Evolutionary conservation across 192 early-diverging fungal species (phyloP).

Genomic region (Rhizoclosmatium globosum): DNA sequence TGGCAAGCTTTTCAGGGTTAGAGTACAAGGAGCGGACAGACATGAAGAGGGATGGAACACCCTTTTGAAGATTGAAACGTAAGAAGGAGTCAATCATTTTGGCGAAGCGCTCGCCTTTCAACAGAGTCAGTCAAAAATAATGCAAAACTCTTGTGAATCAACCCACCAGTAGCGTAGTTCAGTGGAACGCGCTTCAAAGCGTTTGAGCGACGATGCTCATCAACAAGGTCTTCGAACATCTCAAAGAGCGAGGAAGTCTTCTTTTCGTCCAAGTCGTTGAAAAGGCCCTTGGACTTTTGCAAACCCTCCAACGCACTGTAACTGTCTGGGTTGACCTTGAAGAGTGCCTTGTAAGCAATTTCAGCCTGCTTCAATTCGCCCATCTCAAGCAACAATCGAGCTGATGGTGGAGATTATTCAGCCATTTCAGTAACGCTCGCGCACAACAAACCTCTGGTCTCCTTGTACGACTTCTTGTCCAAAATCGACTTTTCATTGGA

Average conservation of each 20-base stretch:
- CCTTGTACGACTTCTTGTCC: slow-evolving; percentile 78
- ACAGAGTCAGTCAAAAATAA: not conserved
- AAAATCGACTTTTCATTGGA: slow-evolving; percentile 75
- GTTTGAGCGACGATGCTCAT: slow-evolving; percentile 84
- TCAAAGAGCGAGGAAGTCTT: slow-evolving; percentile 44
- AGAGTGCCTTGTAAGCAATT: slow-evolving; percentile 74
- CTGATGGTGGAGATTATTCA: slow-evolving; percentile 39
- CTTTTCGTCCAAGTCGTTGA: slow-evolving; percentile 38
- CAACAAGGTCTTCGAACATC: slow-evolving; percentile 58
- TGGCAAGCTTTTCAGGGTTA: slow-evolving; percentile 67
- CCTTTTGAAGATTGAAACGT: slow-evolving; percentile 82
- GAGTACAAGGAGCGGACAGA: slow-evolving; percentile 80
- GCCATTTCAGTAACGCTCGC: not conserved
- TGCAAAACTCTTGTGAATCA: no score
- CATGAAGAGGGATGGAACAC: slow-evolving; percentile 92
- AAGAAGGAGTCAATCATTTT: slow-evolving; percentile 71
- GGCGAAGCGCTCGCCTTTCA: slow-evolving; percentile 48
- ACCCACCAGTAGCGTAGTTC: slow-evolving; percentile 73
- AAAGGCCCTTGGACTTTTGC: slow-evolving; percentile 59
- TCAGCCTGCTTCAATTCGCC: slow-evolving; percentile 77
- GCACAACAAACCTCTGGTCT: slow-evolving; percentile 55
- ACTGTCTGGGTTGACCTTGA: slow-evolving; percentile 85
- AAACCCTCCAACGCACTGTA: slow-evolving; percentile 76
- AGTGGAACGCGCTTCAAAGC: slow-evolving; percentile 80
- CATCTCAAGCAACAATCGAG: slow-evolving; percentile 75